Evolutionary conservation across 352 stramenopile genomes (phyloP).

Genomic region (Phytopythium delawarense): DNA sequence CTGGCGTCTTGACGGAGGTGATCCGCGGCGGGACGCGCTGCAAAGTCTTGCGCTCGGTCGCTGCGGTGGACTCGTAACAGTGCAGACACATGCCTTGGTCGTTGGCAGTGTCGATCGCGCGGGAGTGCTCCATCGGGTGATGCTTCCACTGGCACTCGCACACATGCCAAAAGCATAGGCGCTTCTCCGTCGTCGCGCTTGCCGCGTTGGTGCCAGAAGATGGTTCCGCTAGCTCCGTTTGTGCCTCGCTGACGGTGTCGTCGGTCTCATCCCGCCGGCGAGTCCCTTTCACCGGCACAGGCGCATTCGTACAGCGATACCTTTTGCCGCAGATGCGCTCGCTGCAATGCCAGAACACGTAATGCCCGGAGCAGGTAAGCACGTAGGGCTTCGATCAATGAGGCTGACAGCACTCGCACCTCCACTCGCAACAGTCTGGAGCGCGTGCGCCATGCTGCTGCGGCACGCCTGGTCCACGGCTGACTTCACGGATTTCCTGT

Average conservation of each 20-base stretch:
- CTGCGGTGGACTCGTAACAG: slow-evolving; percentile 52
- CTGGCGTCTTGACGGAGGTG: slow-evolving; percentile 31
- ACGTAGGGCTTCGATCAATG: not conserved
- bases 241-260: not conserved
- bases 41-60: slow-evolving; percentile 31
- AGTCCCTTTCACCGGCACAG: slow-evolving; percentile 2
- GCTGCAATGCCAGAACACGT: slow-evolving; percentile 8
- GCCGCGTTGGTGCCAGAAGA: not conserved
- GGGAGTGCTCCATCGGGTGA: slow-evolving; percentile 43
- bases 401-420: slow-evolving; percentile 9
- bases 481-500: slow-evolving; percentile 18
- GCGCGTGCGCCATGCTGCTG: not conserved
- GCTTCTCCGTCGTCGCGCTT: slow-evolving; percentile 1
- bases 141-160: slow-evolving; percentile 35
- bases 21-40: slow-evolving; percentile 45
- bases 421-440: slow-evolving; percentile 26
- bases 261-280: not conserved
- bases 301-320: slow-evolving; percentile 47
- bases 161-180: slow-evolving; percentile 50
- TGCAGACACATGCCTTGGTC: slow-evolving; percentile 45
- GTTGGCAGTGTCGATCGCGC: slow-evolving; percentile 58
- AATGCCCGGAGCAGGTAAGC: not conserved
- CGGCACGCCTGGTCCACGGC: not conserved
- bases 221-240: not conserved
- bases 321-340: slow-evolving; percentile 40